phyloP scores from a whole-genome alignment of 2,329 filamentous ascomycete species.

The Ascochyta fabae region DNA sequence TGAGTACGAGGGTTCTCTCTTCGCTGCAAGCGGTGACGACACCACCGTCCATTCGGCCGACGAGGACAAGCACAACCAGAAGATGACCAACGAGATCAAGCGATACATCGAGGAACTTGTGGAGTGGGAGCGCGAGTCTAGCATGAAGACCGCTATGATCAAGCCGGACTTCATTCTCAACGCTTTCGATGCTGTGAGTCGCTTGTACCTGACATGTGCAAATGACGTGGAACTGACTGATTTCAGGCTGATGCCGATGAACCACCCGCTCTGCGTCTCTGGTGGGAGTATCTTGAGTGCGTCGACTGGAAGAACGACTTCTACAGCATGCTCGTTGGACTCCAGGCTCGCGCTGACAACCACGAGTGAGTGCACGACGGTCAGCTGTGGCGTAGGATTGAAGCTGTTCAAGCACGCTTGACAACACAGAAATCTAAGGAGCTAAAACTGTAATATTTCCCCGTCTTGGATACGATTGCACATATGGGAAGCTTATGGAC shows the following conservation, averaged over 20 bases:
- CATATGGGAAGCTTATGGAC: too few species aligned
- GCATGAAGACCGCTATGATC: constrained; percentile 45
- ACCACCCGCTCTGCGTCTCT: constrained; percentile 52
- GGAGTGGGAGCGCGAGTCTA: constrained; percentile 51
- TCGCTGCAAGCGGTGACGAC: constrained; percentile 17
- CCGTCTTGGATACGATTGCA: too few species aligned
- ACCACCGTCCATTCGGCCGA: constrained; percentile 26
- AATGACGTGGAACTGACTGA: constrained; percentile 1
- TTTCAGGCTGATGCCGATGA: constrained; percentile 48
- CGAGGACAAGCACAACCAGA: constrained; percentile 27
- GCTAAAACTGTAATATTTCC: too few species aligned
- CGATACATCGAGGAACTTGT: constrained; percentile 44
- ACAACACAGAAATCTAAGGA: too few species aligned
- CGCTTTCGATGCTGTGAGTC: constrained; percentile 48
- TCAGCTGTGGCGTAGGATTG: background rate
- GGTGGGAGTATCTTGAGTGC: constrained; percentile 58
- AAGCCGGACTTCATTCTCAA: constrained; percentile 48
- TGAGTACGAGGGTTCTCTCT: constrained; percentile 47
- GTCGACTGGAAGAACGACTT: constrained; percentile 51
- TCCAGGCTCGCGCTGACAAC: constrained; percentile 23
- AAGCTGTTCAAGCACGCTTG: background rate
- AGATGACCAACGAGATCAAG: constrained; percentile 41
- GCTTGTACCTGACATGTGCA: background rate
- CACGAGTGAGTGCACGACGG: background rate
- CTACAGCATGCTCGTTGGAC: constrained; percentile 49